Evolutionary conservation across 768 basidiomycete genomes (phyloP), one percentile per base, ranked within the genome.

Genomic region (Rossbeevera mucosa): DNA sequence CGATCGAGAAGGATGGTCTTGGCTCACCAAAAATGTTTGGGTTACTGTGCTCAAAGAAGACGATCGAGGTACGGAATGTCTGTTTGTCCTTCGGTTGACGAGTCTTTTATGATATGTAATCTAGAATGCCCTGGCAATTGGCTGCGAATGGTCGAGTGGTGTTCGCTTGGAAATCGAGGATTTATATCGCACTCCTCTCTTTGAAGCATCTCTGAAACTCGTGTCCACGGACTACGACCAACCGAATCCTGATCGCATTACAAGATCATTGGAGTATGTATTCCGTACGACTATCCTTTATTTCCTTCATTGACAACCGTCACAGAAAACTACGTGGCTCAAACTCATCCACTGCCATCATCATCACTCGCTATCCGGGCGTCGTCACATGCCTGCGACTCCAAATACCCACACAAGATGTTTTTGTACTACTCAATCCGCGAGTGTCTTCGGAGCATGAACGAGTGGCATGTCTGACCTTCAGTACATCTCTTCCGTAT

Each of bases 371-470:
- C 13, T 77, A 78, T 40, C 84, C 83, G 0, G 78, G 85, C 56
- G 81, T 83, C 31, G 51, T 86, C 36, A 64, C 74, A 16, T 79
- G 81, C 57, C 52, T 85, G 50, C 71, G 67, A 38, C 44, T 74
- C 26, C 53, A 45, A 8, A 60, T 56, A 4, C 48, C 56, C 7
- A 30, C 45, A 3, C 51, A 58, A 29, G 65, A 70, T 40, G 59
- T 82, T 22, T 85, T 80, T 61, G 72, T 79, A 24, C 66, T 85
- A 30, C 87, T 86, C 57, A 82, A 84, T 63, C 81, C 82, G 4
- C 81, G 82, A 59, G 73, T 72, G 8, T 68, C 78, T 8, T 73
- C 80, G 2, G 73, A 71, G 21, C 73, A 80, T 54, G 76, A 79
- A 0, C 56, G 69, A 29, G 82, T 80, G 7, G 75, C 81, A 21